Conservation (phyloP, 140 eudicot species). For the Erigeron philadelphicus region DNA sequence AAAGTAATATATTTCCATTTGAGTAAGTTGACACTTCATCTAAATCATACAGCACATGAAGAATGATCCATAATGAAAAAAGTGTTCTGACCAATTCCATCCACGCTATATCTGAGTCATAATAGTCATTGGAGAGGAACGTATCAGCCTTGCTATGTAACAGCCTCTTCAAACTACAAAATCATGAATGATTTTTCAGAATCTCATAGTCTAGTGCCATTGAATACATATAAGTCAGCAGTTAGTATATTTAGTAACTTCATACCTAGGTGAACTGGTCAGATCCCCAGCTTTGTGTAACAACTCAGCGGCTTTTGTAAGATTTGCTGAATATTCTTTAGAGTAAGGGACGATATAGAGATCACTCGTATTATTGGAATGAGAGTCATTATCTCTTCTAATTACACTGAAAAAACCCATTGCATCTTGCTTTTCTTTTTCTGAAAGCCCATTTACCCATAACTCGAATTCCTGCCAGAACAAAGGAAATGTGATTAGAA, state of each 20-base stretch:
- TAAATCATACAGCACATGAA: not conserved
- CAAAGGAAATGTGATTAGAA: conserved; percentile 8
- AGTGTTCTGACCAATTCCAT: conserved; percentile 76
- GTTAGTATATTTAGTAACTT: not conserved
- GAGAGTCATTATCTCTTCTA: conserved; percentile 58
- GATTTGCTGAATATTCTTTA: conserved; percentile 50
- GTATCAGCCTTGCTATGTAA: conserved; percentile 88
- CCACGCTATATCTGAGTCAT: conserved; percentile 98
- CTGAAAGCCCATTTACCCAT: conserved; percentile 63
- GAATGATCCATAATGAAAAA: not conserved
- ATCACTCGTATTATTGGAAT: conserved; percentile 33
- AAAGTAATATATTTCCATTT: not conserved
- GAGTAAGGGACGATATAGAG: conserved; percentile 61
- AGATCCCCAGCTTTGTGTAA: conserved; percentile 84
- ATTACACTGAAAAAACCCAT: conserved; percentile 77
- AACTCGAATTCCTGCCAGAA: conserved; percentile 65
- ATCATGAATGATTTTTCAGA: conserved; percentile 6
- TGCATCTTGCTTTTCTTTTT: conserved; percentile 51
- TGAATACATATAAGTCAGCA: not conserved
- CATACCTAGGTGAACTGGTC: conserved; percentile 69
- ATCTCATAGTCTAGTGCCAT: not conserved
- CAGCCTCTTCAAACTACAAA: conserved; percentile 77
- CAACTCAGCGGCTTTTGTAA: conserved; percentile 61
- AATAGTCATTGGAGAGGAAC: conserved; percentile 85
- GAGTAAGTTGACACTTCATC: not conserved